Percentiles rank a stretch among this genome's conserved stretches.
Evolutionary conservation across 768 basidiomycete genomes (phyloP).

Genomic region (Rhodotorula graminis): DNA sequence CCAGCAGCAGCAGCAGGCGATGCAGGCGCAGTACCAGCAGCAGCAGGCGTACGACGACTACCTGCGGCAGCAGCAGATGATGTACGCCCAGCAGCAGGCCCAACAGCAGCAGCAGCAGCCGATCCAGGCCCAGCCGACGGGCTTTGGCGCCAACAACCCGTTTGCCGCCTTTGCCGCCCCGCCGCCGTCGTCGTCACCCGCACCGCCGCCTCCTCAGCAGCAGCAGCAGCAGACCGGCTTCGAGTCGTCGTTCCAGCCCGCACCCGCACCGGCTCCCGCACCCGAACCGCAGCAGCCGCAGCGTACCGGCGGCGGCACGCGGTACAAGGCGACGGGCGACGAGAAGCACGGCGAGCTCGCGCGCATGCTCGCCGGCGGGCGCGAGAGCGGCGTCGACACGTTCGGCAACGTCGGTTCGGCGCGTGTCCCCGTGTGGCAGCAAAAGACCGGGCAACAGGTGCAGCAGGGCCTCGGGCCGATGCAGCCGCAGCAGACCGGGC

Average conservation of each 20-base stretch:
- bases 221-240: slow-evolving; percentile 40
- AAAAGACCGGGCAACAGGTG: slow-evolving; percentile 28
- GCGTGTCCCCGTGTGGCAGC: slow-evolving; percentile 36
- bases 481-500: slow-evolving; percentile 25
- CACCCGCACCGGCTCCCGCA: slow-evolving; percentile 42
- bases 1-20: slow-evolving; percentile 37
- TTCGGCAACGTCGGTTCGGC: slow-evolving; percentile 78
- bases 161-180: slow-evolving; percentile 59
- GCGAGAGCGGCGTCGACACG: slow-evolving; percentile 89
- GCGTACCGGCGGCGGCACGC: slow-evolving; percentile 7
- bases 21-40: slow-evolving; percentile 51
- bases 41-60: slow-evolving; percentile 52
- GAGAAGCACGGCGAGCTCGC: slow-evolving; percentile 72
- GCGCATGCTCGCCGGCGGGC: slow-evolving; percentile 66
- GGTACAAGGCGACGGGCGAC: slow-evolving; percentile 51
- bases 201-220: slow-evolving; percentile 32
- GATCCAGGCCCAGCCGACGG: slow-evolving; percentile 48
- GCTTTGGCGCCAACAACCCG: slow-evolving; percentile 82
- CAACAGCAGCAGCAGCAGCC: slow-evolving; percentile 43
- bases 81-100: slow-evolving; percentile 24
- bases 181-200: slow-evolving; percentile 31
- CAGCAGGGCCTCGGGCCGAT: slow-evolving; percentile 11
- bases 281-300: slow-evolving; percentile 41
- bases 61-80: slow-evolving; percentile 41
- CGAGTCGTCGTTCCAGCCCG: slow-evolving; percentile 31